These are phyloP conservation scores for Eucalyptus guilfoylei DNA, from an alignment of 345 rosid species.

Conservation along the genomic window DNA sequence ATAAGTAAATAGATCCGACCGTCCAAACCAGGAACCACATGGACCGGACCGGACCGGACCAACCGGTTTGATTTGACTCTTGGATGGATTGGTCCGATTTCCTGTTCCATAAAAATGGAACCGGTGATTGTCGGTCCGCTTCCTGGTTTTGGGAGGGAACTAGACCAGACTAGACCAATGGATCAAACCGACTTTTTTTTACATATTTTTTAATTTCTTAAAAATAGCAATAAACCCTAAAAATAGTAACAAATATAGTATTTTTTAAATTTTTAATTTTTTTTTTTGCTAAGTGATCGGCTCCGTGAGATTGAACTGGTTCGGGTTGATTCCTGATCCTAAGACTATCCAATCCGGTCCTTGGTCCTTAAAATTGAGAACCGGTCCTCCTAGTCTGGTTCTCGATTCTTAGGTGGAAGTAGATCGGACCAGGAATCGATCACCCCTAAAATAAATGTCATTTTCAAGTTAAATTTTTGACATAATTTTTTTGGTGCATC, in stretches of 20 bases:
- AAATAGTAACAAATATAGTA: too few species aligned
- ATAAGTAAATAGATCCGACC: too few species aligned
- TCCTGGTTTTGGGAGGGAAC: fast-evolving
- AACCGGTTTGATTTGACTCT: fast-evolving
- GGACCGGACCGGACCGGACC: fast-evolving
- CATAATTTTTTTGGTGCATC: too few species aligned
- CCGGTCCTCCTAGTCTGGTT: fast-evolving
- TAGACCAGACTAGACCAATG: fast-evolving
- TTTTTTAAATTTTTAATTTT: too few species aligned
- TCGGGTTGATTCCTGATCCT: too few species aligned
- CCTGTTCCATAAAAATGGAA: too few species aligned
- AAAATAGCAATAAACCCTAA: too few species aligned
- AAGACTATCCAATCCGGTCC: fast-evolving
- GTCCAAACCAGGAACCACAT: too few species aligned
- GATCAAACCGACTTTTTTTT: too few species aligned
- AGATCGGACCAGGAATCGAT: fast-evolving
- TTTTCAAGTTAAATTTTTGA: too few species aligned
- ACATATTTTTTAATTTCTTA: too few species aligned
- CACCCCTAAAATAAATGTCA: fast-evolving
- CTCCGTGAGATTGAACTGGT: fast-evolving
- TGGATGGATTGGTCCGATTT: too few species aligned
- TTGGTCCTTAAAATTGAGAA: fast-evolving
- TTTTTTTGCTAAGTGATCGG: fast-evolving
- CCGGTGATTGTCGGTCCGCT: fast-evolving
- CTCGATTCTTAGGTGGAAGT: fast-evolving